Percentiles rank a stretch among this genome's conserved stretches.
These are phyloP conservation scores for Ustilago tritici DNA, from an alignment of 1,284 basidiomycete species.

Conservation along the genomic window DNA sequence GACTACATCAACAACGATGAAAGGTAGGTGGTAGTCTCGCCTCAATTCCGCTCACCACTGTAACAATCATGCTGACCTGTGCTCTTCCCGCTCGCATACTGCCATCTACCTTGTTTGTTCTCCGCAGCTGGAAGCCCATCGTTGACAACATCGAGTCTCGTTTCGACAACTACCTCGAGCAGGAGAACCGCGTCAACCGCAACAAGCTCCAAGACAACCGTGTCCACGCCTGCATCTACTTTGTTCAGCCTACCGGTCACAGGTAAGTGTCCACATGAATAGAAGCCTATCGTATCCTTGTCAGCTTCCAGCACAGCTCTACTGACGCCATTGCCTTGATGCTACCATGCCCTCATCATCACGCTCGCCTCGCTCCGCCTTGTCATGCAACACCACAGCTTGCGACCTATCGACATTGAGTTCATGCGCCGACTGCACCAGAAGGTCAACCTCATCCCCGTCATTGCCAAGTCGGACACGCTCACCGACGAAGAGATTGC, in stretches of 20 bases:
- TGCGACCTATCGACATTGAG: constrained; percentile 68
- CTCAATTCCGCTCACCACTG: not conserved
- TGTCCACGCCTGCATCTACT: constrained; percentile 69
- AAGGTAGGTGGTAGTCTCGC: constrained; percentile 41
- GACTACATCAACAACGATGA: constrained; percentile 69
- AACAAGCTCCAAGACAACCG: constrained; percentile 68
- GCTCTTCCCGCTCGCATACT: not conserved
- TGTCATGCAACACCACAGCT: constrained; percentile 16
- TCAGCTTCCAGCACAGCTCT: not conserved
- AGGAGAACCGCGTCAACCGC: constrained; percentile 69
- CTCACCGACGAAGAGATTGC: constrained; percentile 66
- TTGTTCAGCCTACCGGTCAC: constrained; percentile 69
- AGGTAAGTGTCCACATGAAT: not conserved
- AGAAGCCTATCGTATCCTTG: not conserved
- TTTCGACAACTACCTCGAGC: constrained; percentile 68
- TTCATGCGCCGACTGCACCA: constrained; percentile 68
- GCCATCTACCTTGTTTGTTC: not conserved
- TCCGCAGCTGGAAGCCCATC: constrained; percentile 66
- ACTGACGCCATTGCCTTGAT: not conserved
- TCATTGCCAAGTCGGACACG: constrained; percentile 69
- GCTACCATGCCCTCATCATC: not conserved
- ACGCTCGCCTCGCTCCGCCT: not conserved
- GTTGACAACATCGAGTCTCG: constrained; percentile 69
- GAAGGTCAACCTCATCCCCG: constrained; percentile 68
- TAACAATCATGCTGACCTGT: not conserved